These are phyloP conservation scores for Fraxinus latifolia DNA, from an alignment of 305 asterid species.

Conservation along the genomic window DNA sequence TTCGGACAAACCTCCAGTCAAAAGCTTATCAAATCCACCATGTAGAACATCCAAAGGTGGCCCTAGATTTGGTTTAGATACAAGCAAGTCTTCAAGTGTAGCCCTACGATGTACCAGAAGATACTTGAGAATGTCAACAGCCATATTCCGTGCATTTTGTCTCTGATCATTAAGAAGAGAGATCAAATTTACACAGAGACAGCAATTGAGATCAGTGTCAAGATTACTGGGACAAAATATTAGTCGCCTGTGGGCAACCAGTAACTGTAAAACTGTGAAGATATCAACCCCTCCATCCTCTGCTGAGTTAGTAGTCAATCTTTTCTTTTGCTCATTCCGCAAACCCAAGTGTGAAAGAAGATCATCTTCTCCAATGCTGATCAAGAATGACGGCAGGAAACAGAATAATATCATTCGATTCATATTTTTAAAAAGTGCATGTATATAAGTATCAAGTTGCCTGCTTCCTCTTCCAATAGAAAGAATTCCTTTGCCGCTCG, in stretches of 20 bases:
- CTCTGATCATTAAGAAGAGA: constrained; percentile 81
- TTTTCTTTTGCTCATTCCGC: constrained; percentile 68
- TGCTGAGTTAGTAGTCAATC: constrained; percentile 32
- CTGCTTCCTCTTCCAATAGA: constrained; percentile 95
- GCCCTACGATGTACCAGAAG: constrained; percentile 89
- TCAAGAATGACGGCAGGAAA: constrained; percentile 87
- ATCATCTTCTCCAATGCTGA: constrained; percentile 83
- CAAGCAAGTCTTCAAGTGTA: constrained; percentile 89
- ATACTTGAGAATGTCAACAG: constrained; percentile 88
- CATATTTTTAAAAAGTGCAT: constrained; percentile 71
- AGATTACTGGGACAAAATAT: constrained; percentile 91
- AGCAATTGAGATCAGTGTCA: constrained; percentile 86
- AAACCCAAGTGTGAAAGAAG: constrained; percentile 74
- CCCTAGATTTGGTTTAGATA: constrained; percentile 85
- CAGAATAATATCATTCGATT: constrained; percentile 82
- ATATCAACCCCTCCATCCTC: constrained; percentile 75
- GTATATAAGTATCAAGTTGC: constrained; percentile 80
- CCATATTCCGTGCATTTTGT: constrained; percentile 65
- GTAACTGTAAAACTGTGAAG: constrained; percentile 72
- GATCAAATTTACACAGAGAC: constrained; percentile 83
- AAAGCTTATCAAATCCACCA: constrained; percentile 90
- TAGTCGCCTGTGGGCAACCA: constrained; percentile 84
- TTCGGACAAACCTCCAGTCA: constrained; percentile 69
- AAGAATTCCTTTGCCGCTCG: constrained; percentile 78
- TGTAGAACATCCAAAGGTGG: constrained; percentile 68